These are phyloP conservation scores for Acacia crassicarpa DNA, from an alignment of 306 rosid genomes.

Conservation along the genomic window DNA sequence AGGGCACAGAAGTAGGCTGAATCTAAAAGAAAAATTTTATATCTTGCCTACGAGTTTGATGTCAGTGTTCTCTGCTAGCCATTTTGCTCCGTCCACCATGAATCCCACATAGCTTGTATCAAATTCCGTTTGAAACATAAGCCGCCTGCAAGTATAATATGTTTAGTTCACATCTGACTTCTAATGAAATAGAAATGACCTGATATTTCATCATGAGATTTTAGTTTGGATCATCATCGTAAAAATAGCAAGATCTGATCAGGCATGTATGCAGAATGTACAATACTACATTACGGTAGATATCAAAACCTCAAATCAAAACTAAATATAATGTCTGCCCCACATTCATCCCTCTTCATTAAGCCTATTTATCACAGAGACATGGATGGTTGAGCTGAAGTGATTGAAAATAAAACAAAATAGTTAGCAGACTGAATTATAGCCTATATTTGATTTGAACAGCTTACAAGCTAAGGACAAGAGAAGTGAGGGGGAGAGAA, in stretches of 20 bases:
- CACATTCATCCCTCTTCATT: not conserved
- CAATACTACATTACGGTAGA: not conserved
- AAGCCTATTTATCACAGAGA: not conserved
- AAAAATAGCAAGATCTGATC: conserved; percentile 17
- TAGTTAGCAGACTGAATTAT: not conserved
- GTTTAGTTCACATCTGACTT: conserved; percentile 25
- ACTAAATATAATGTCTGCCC: conserved; percentile 14
- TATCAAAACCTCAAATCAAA: not conserved
- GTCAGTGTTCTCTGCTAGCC: conserved; percentile 92
- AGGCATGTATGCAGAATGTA: not conserved
- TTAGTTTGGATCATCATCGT: not conserved
- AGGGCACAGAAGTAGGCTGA: conserved; percentile 18
- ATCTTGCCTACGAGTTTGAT: conserved; percentile 79
- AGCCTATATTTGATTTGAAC: not conserved
- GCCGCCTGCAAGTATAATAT: conserved; percentile 57
- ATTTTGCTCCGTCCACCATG: conserved; percentile 77
- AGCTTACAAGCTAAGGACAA: not conserved
- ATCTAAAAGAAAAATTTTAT: conserved; percentile 3
- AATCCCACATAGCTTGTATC: conserved; percentile 79
- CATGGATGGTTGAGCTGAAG: not conserved
- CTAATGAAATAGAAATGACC: conserved; percentile 9
- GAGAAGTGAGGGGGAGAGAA: not conserved
- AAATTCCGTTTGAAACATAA: conserved; percentile 73
- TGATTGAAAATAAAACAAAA: not conserved
- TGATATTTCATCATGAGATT: conserved; percentile 18